Percentiles rank a stretch among this genome's conserved stretches.
Evolutionary conservation across 352 stramenopile genomes (phyloP).

Genomic region (Phytophthora capsici): DNA sequence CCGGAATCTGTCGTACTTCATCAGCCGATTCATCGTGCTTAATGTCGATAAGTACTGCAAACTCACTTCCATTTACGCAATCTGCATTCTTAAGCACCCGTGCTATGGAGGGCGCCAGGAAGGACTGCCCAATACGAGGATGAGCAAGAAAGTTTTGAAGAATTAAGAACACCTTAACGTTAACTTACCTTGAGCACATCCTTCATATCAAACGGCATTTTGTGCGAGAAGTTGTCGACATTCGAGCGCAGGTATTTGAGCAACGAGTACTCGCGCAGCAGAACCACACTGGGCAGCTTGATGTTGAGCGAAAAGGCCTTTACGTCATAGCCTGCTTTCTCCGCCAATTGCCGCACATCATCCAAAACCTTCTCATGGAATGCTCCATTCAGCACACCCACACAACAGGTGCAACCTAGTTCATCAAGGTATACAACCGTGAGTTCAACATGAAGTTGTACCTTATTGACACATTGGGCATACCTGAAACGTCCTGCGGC

Average conservation of each 20-base stretch:
- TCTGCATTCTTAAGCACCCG: conserved; percentile 50
- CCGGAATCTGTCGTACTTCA: conserved; percentile 80
- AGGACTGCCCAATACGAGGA: conserved; percentile 29
- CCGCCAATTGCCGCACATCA: conserved; percentile 44
- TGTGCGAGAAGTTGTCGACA: conserved; percentile 42
- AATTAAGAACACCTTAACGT: neutral
- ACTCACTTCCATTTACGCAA: conserved; percentile 68
- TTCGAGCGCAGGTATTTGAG: conserved; percentile 57
- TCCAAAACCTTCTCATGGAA: conserved; percentile 57
- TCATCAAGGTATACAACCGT: neutral
- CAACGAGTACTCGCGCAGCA: conserved; percentile 82
- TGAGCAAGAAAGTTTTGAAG: neutral
- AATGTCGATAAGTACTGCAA: conserved; percentile 73
- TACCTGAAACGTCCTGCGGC: conserved; percentile 28
- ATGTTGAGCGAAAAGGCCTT: conserved; percentile 80
- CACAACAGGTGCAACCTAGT: conserved; percentile 72
- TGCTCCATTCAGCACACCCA: conserved; percentile 58
- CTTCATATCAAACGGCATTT: conserved; percentile 70
- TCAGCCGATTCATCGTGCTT: conserved; percentile 71
- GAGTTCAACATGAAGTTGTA: neutral
- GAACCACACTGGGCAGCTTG: conserved; percentile 77
- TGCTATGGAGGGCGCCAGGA: conserved; percentile 57
- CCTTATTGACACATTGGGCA: conserved; percentile 3
- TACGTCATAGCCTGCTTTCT: conserved; percentile 64
- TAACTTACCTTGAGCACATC: conserved; percentile 74